Percentiles rank a stretch among this genome's conserved stretches.
These are phyloP conservation scores for Daldinia sp. DNA, from an alignment of 2,329 filamentous ascomycete species.

Conservation along the genomic window DNA sequence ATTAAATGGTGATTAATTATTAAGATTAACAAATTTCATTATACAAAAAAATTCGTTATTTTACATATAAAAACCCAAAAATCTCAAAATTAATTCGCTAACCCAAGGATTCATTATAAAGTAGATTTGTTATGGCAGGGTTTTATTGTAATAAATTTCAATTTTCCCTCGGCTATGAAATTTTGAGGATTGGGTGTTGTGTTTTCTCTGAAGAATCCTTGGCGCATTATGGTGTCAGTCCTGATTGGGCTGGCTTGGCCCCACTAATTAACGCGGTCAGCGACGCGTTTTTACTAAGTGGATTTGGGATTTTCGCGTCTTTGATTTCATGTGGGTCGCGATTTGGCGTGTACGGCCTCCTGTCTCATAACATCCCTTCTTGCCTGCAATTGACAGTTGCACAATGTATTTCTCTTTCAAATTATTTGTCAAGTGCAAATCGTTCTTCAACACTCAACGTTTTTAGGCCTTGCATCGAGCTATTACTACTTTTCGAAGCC, in stretches of 20 bases:
- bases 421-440: conserved; percentile 17
- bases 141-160: too few species aligned
- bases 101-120: too few species aligned
- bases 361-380: conserved; percentile 15
- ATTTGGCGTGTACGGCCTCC: conserved; percentile 1
- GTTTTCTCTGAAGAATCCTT: conserved; percentile 16
- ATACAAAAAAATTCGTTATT: too few species aligned
- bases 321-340: conserved; percentile 27
- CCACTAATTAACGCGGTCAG: conserved; percentile 32
- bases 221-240: conserved; percentile 8
- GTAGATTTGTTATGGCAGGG: too few species aligned
- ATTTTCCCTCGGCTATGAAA: conserved; percentile 24
- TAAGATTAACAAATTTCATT: too few species aligned
- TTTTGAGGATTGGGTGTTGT: conserved; percentile 13
- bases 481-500: conserved; percentile 8
- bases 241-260: conserved; percentile 1
- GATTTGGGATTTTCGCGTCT: conserved; percentile 34
- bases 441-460: conserved; percentile 10
- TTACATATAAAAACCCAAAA: too few species aligned
- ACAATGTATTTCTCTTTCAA: conserved; percentile 7
- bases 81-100: too few species aligned
- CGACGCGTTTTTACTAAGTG: conserved; percentile 25
- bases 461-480: conserved; percentile 21
- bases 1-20: too few species aligned
- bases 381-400: conserved; percentile 11